Evolutionary conservation across 2,329 filamentous ascomycete genomes (phyloP).

Genomic region (Thermothelomyces thermophilus): DNA sequence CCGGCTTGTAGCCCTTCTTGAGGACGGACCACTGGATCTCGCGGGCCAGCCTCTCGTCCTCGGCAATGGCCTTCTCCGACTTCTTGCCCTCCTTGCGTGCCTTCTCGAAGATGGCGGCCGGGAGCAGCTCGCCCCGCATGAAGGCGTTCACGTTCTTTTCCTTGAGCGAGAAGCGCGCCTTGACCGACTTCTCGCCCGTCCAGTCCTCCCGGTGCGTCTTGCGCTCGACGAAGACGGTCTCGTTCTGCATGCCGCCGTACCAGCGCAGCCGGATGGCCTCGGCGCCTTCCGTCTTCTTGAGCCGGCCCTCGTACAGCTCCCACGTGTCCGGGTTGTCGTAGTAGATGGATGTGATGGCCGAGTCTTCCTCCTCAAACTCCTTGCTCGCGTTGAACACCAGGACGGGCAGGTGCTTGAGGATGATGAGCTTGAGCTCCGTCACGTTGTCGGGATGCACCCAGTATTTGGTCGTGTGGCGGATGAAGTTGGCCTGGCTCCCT

Average conservation of each 20-base stretch:
- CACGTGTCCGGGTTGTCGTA: slow-evolving; percentile 92
- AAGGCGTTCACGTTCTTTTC: slow-evolving; percentile 97
- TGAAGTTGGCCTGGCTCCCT: slow-evolving; percentile 87
- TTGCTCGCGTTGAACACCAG: slow-evolving; percentile 97
- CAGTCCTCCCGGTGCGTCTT: slow-evolving; percentile 99
- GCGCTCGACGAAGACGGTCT: slow-evolving; percentile 93
- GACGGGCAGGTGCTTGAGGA: slow-evolving; percentile 93
- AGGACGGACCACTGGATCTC: slow-evolving; percentile 93
- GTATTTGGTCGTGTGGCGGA: slow-evolving; percentile 97
- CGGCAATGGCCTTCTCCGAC: slow-evolving; percentile 80
- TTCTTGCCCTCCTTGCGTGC: slow-evolving; percentile 94
- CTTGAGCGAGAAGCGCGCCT: slow-evolving; percentile 89
- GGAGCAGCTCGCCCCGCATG: slow-evolving; percentile 74
- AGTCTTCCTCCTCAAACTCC: slow-evolving; percentile 84
- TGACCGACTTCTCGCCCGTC: slow-evolving; percentile 98
- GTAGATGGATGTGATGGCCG: slow-evolving; percentile 97
- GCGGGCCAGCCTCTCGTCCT: slow-evolving; percentile 80
- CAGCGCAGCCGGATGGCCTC: slow-evolving; percentile 93
- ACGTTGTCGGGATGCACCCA: slow-evolving; percentile 99
- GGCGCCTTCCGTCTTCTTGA: slow-evolving; percentile 97
- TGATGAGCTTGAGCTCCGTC: slow-evolving; percentile 94
- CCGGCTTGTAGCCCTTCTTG: slow-evolving; percentile 77
- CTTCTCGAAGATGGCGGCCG: slow-evolving; percentile 90
- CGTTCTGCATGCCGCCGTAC: slow-evolving; percentile 94
- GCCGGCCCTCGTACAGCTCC: slow-evolving; percentile 86